Evolutionary conservation across 2,329 filamentous ascomycete genomes (phyloP), one percentile per base, ranked within the genome.

Genomic region (Botrytis cinerea): DNA sequence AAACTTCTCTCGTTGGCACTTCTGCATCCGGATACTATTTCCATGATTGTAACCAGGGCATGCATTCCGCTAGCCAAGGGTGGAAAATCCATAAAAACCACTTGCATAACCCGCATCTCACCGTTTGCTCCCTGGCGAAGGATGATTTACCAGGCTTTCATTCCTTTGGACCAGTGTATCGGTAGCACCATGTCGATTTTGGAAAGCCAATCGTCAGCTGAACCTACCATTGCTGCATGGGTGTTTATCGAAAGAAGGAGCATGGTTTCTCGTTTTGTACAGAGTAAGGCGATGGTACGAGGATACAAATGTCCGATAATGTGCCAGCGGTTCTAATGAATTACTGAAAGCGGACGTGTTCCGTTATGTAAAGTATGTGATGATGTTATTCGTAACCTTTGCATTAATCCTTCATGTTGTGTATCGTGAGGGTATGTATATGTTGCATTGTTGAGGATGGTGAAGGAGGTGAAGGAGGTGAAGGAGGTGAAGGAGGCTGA

Each of bases 101-200:
- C 62, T 48, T 48, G 62, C 62, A 66, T 48, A 48, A 46, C 62
- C 62, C 43, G 62, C 28, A 64, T 64, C 62, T 46, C 18, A 46
- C 43, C n/a, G 45, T 38, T 48, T 35, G 14, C 43, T 46, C 28
- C 62, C 63, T 66, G 32, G 22, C 10, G 20, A 18, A 51, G 22
- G 6, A 51, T 67, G 64, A 66, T 51, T 54, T 54, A 40, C 64
- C 32, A 67, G 46, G 46, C 35, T 54, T 40, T 67, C 46, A 57
- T 32, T 68, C 35, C 35, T 68, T 68, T 43, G 48, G 48, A 32
- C 64, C 64, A 43, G 7, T 68, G 35, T 43, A 68, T 68, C 64
- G 64, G 64, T 68, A 68, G 25, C 46, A 43, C 48, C 35, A 68
- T 68, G 16, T 43, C 25, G 48, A 43, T 57, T 57, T 68, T 25